Evolutionary conservation across 768 basidiomycete species (phyloP).

Genomic region (Kwoniella europaea): DNA sequence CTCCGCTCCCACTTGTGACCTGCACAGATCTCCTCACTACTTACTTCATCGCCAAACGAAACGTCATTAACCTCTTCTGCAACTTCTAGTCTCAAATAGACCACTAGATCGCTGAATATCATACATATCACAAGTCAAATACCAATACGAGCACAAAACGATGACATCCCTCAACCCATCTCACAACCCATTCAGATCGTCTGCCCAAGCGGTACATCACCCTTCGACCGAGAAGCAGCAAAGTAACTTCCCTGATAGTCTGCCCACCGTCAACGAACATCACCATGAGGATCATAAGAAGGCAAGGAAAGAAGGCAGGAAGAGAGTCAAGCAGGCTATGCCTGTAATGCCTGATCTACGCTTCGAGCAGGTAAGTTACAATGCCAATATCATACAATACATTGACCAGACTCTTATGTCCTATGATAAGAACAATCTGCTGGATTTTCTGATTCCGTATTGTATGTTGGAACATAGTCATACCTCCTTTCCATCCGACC

Average conservation of each 20-base stretch:
- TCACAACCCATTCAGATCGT: constrained; percentile 43
- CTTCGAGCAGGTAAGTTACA: constrained; percentile 53
- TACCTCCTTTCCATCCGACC: constrained; percentile 56
- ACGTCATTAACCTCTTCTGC: neutral
- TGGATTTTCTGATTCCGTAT: neutral
- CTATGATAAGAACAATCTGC: neutral
- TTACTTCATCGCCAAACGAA: neutral
- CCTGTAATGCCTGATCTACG: constrained; percentile 54
- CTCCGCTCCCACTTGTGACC: neutral
- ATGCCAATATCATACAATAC: neutral
- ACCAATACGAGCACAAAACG: neutral
- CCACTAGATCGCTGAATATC: neutral
- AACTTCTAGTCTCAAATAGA: neutral
- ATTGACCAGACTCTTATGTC: no score
- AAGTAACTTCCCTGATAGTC: constrained; percentile 31
- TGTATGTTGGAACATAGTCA: constrained; percentile 35
- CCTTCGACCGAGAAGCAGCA: constrained; percentile 19
- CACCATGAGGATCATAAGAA: constrained; percentile 1
- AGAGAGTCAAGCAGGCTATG: constrained; percentile 42
- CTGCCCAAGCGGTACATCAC: constrained; percentile 51
- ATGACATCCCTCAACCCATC: constrained; percentile 57
- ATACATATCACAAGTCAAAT: neutral
- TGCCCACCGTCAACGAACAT: constrained; percentile 18
- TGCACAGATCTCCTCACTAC: neutral
- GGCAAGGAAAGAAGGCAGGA: constrained; percentile 35